These are phyloP conservation scores for Boletus sp. DNA, from an alignment of 768 basidiomycete species.

Conservation along the genomic window DNA sequence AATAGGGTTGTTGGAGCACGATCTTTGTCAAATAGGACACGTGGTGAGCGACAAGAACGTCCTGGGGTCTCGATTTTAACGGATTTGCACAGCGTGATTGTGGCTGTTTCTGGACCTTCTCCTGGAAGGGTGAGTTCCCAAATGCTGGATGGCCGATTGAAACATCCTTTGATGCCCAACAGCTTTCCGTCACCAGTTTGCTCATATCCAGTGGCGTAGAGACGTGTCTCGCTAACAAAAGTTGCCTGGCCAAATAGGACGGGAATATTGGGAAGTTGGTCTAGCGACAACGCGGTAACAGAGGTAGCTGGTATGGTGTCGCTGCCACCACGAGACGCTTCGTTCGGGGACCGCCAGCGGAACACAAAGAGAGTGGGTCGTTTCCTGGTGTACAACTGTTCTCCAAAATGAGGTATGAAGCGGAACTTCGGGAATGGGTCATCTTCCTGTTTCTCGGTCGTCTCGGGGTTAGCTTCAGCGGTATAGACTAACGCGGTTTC, in stretches of 20 bases:
- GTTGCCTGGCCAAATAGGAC: slow-evolving; percentile 55
- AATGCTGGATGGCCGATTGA: slow-evolving; percentile 54
- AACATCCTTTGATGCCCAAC: slow-evolving; percentile 58
- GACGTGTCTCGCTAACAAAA: slow-evolving; percentile 42
- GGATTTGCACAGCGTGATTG: slow-evolving; percentile 20
- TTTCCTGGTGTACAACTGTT: slow-evolving; percentile 53
- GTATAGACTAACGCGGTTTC: slow-evolving; percentile 56
- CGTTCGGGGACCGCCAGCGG: slow-evolving; percentile 37
- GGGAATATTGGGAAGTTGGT: slow-evolving; percentile 9
- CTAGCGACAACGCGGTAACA: slow-evolving; percentile 12
- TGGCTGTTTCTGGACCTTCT: not conserved
- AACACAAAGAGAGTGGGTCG: slow-evolving; percentile 55
- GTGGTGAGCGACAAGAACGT: slow-evolving; percentile 58
- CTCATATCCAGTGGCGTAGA: slow-evolving; percentile 66
- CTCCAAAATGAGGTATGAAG: slow-evolving; percentile 62
- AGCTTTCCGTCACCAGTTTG: slow-evolving; percentile 53
- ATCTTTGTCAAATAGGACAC: slow-evolving; percentile 33
- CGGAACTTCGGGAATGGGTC: slow-evolving; percentile 43
- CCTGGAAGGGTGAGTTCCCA: slow-evolving; percentile 41
- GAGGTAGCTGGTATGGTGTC: slow-evolving; percentile 6
- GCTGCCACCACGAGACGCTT: not conserved
- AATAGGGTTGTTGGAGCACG: slow-evolving; percentile 34
- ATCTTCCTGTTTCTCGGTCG: slow-evolving; percentile 19
- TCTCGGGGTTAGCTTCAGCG: slow-evolving; percentile 49
- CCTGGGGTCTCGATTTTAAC: slow-evolving; percentile 40